Conservation (phyloP, 2,329 filamentous ascomycete species). For the Trichoderma sp. region DNA sequence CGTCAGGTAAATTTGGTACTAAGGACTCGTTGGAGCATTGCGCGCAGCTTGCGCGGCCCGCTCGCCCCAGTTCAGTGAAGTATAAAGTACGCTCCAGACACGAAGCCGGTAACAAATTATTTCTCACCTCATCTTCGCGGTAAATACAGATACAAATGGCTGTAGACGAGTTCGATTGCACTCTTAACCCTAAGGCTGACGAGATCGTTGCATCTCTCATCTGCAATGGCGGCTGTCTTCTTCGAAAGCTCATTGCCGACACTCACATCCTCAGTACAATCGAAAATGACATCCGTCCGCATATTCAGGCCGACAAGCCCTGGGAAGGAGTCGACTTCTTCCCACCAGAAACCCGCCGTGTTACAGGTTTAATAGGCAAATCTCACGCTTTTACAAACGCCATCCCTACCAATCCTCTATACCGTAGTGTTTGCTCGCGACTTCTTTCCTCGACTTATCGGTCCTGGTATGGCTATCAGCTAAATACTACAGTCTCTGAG, state of each 20-base stretch:
- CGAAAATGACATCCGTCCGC: not conserved
- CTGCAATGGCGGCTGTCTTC: not conserved
- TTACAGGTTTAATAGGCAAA: not conserved
- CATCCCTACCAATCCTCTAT: not conserved
- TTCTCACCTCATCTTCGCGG: not conserved
- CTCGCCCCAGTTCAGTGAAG: not conserved
- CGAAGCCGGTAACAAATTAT: not conserved
- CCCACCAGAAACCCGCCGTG: not conserved
- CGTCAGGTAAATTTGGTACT: not conserved
- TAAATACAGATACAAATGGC: not conserved
- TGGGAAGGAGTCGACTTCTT: not conserved
- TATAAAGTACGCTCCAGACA: not conserved
- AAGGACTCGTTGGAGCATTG: not conserved
- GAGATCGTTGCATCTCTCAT: not conserved
- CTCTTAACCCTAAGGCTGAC: not conserved
- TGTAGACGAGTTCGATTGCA: not conserved
- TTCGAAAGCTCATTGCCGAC: not conserved
- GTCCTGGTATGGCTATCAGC: not conserved
- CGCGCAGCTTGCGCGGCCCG: not conserved
- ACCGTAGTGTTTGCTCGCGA: not conserved
- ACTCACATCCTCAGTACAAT: not conserved
- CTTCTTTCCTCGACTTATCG: not conserved
- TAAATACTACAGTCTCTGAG: not conserved
- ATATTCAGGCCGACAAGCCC: not conserved
- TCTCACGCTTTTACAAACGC: not conserved